A percentile compares a stretch with the other conserved stretches of the same genome.
These are phyloP conservation scores for Solanum stenotomum DNA, from an alignment of 257 asterid genomes.

Conservation along the genomic window DNA sequence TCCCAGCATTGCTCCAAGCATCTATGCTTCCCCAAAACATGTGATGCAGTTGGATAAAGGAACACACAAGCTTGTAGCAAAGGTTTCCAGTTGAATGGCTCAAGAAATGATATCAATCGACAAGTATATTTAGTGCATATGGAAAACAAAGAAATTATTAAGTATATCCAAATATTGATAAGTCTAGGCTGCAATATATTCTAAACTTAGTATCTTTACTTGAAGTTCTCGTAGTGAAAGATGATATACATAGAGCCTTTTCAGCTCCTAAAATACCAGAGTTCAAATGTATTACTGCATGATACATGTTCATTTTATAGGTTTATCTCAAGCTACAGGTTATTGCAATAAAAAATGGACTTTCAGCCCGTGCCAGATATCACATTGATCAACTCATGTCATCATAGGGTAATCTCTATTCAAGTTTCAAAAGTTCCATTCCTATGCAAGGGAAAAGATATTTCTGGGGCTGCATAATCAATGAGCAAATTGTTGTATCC, in stretches of 20 bases:
- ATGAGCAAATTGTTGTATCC: neutral
- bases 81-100: neutral
- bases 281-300: neutral
- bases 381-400: neutral
- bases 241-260: neutral
- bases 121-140: neutral
- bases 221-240: neutral
- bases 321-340: neutral
- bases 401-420: neutral
- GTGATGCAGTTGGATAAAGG: constrained; percentile 23
- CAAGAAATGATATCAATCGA: neutral
- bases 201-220: neutral
- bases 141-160: neutral
- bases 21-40: constrained; percentile 29
- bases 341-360: neutral
- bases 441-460: neutral
- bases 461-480: neutral
- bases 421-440: neutral
- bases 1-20: constrained; percentile 32
- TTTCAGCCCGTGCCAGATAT: neutral
- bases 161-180: neutral
- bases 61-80: neutral
- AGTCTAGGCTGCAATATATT: neutral
- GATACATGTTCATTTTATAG: neutral
- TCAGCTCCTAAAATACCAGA: neutral